Conservation (phyloP, 176 grass and related monocot genomes). For the Tuctoria greenei region DNA sequence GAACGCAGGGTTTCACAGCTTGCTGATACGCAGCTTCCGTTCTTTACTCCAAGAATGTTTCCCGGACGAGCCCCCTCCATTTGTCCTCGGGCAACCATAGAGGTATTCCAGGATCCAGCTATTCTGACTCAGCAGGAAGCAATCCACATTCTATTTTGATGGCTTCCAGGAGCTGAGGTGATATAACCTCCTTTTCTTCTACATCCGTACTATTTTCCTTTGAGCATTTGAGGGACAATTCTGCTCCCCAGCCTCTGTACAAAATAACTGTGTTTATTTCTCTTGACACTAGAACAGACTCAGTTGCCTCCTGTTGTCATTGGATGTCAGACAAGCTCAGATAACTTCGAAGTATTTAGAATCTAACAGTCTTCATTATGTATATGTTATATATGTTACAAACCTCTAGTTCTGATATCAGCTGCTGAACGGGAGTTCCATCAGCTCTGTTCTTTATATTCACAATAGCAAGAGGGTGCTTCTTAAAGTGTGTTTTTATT, state of each 20-base stretch:
- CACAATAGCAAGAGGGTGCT: conserved; percentile 86
- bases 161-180: conserved; percentile 77
- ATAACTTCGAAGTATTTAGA: background rate
- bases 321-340: conserved; percentile 13
- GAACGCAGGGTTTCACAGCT: background rate
- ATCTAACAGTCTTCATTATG: background rate
- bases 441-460: conserved; percentile 84
- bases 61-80: background rate
- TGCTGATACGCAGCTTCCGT: conserved; percentile 17
- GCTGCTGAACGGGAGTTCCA: conserved; percentile 69
- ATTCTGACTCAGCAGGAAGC: conserved; percentile 37
- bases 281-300: conserved; percentile 70
- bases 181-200: conserved; percentile 46
- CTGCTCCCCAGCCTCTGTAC: conserved; percentile 77
- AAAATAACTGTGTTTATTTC: conserved; percentile 91
- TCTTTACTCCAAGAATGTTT: background rate
- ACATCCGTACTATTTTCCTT: conserved; percentile 19
- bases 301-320: conserved; percentile 68
- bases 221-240: conserved; percentile 34
- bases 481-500: conserved; percentile 87
- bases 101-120: conserved; percentile 21
- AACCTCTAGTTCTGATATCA: conserved; percentile 93
- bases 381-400: background rate
- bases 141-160: conserved; percentile 84
- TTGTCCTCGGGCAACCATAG: background rate